phyloP scores from a whole-genome alignment of 345 rosid genomes.

The Mangifera indica region DNA sequence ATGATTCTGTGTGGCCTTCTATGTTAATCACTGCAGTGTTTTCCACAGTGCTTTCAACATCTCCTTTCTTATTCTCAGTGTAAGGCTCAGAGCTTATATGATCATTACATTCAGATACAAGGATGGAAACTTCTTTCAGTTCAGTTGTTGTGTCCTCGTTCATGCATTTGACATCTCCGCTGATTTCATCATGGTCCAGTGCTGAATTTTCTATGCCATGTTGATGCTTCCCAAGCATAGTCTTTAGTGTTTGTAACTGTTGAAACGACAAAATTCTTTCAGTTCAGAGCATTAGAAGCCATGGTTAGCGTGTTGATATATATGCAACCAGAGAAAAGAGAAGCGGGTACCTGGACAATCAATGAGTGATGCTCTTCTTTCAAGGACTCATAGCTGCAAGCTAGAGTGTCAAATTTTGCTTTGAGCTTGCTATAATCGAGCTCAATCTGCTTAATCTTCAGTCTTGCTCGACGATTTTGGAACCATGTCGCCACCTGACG shows the following conservation, averaged over 20 bases:
- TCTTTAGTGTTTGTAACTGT: slow-evolving; percentile 34
- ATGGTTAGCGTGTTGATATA: background rate
- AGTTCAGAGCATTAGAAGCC: background rate
- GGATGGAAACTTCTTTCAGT: background rate
- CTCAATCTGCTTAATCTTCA: slow-evolving; percentile 42
- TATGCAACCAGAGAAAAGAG: background rate
- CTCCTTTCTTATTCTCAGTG: slow-evolving; percentile 2
- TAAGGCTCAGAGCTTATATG: background rate
- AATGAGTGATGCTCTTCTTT: slow-evolving; percentile 31
- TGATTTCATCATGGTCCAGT: slow-evolving; percentile 3
- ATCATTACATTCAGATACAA: slow-evolving; percentile 10
- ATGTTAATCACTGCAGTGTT: slow-evolving; percentile 15
- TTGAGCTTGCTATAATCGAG: slow-evolving; percentile 32
- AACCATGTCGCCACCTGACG: slow-evolving; percentile 52
- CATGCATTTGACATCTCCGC: slow-evolving; percentile 13
- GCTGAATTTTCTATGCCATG: background rate
- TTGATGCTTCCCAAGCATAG: slow-evolving; percentile 4
- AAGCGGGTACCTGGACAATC: slow-evolving; percentile 33
- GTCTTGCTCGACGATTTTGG: slow-evolving; percentile 47
- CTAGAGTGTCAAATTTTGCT: slow-evolving; percentile 22
- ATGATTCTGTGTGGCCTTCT: slow-evolving; percentile 22
- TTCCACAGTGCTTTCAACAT: slow-evolving; percentile 11
- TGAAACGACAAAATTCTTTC: background rate
- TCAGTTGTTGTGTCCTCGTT: background rate
- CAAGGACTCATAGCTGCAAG: slow-evolving; percentile 30